These are phyloP conservation scores for Cladorrhinum samala DNA, from an alignment of 495 filamentous ascomycete species.

Conservation along the genomic window DNA sequence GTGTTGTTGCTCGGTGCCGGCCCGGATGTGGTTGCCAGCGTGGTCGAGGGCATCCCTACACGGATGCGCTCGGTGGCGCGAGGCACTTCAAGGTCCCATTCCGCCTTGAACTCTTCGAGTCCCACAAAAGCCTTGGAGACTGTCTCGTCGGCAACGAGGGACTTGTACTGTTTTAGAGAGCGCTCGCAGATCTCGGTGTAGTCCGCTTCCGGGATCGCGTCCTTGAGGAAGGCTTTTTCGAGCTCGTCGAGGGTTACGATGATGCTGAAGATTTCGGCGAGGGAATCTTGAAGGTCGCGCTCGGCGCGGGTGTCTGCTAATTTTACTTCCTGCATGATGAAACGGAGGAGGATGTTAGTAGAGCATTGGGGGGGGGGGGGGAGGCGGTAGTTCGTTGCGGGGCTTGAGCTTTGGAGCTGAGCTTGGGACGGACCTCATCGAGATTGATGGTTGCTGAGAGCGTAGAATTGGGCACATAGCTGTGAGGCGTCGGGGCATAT, in stretches of 20 bases:
- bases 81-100: constrained; percentile 91
- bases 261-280: constrained; percentile 96
- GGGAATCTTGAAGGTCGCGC: constrained; percentile 88
- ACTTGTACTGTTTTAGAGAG: constrained; percentile 94
- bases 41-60: constrained; percentile 71
- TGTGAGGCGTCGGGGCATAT: constrained; percentile 88
- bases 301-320: constrained; percentile 77
- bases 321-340: constrained; percentile 70
- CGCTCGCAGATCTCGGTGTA: constrained; percentile 95
- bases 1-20: constrained; percentile 37
- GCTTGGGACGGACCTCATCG: constrained; percentile 57
- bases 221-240: constrained; percentile 94
- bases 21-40: constrained; percentile 48
- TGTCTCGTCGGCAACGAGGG: constrained; percentile 78
- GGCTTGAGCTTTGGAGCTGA: constrained; percentile 16
- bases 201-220: constrained; percentile 83
- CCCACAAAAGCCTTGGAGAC: constrained; percentile 78
- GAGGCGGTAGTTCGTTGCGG: constrained; percentile 6
- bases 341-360: not conserved
- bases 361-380: not conserved
- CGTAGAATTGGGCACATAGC: constrained; percentile 73
- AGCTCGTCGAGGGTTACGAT: constrained; percentile 92
- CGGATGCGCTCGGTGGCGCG: constrained; percentile 88
- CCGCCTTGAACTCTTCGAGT: constrained; percentile 86
- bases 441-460: constrained; percentile 85